Evolutionary conservation across 2,329 filamentous ascomycete genomes (phyloP).

Genomic region (Paraconiothyrium sp.): DNA sequence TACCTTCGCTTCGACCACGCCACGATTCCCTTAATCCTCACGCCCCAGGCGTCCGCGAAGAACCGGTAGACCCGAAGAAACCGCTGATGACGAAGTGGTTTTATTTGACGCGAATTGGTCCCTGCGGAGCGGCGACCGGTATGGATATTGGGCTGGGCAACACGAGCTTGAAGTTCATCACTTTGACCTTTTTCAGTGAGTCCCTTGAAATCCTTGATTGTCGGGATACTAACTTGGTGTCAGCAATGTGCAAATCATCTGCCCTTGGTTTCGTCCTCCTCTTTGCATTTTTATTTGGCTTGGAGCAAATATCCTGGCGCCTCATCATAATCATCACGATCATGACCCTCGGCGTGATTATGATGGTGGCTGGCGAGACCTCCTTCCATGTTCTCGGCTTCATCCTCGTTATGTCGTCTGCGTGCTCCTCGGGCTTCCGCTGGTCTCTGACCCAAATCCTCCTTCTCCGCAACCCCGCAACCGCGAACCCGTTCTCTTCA

Average conservation of each 20-base stretch:
- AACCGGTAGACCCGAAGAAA: slow-evolving; percentile 55
- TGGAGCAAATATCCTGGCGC: slow-evolving; percentile 87
- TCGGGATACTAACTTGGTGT: slow-evolving; percentile 27
- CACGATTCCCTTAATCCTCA: slow-evolving; percentile 52
- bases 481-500: slow-evolving; percentile 93
- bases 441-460: slow-evolving; percentile 99
- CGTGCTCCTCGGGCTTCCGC: slow-evolving; percentile 94
- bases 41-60: slow-evolving; percentile 36
- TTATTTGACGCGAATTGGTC: slow-evolving; percentile 89
- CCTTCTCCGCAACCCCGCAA: slow-evolving; percentile 90
- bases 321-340: slow-evolving; percentile 86
- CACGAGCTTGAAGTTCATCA: slow-evolving; percentile 94
- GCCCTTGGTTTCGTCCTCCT: slow-evolving; percentile 93
- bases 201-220: background rate
- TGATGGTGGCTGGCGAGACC: slow-evolving; percentile 98
- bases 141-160: slow-evolving; percentile 97
- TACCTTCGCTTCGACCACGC: slow-evolving; percentile 83
- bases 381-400: slow-evolving; percentile 90
- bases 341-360: slow-evolving; percentile 93
- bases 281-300: slow-evolving; percentile 92
- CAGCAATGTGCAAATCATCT: slow-evolving; percentile 96
- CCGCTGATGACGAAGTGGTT: slow-evolving; percentile 86
- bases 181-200: slow-evolving; percentile 88
- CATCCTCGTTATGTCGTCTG: slow-evolving; percentile 88
- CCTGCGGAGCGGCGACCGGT: slow-evolving; percentile 91